Base-by-base conservation (phyloP, 495 filamentous ascomycete genomes). In the Penicillium egyptiacum region DNA sequence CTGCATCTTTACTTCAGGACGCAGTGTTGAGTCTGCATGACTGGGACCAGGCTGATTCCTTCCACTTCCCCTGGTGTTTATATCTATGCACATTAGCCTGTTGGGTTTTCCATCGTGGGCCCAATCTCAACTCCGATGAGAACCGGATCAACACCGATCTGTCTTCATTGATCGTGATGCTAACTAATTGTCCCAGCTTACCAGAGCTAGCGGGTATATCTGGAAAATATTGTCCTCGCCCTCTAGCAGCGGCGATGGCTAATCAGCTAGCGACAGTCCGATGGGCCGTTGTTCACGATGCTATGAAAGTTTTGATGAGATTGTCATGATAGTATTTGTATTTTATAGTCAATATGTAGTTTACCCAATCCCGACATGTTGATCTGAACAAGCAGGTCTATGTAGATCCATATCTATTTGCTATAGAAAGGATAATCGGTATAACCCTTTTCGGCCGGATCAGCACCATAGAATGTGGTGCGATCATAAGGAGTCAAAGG, bases 371-470 rank as follows among this genome's bases (percentile, higher is more conserved):
- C 47, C 50, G 46, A 44, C 45, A 19, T 50, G 14, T 50, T 50
- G 31, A 22, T 51, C 25, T 55, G 16, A n/a, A 55, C 25, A 51
- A 22, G 17, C 22, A 8, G 28, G 28, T 30, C 9, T 74, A 83
- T 78, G 64, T 78, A 67, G 16, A 37, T 54, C 35, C 57, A 59
- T 50, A 50, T 46, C 39, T 33, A 14, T 25, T 45, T 45, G 67
- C 12, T 16, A 16, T 84, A 85, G 58, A 86, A 86, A 4, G 78
- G 74, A 59, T 87, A 86, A 62, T 87, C 85, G 4, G 74, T 79
- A 65, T 89, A 92, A n/a, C 88, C 88, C 54, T 76, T 74, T 48
- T 64, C 47, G 1, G 68, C 62, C 30, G 71, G 65, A 7, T 74
- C 58, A 16, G 76, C 68, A 4, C 62, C 55, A 57, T 90, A 90